Evolutionary conservation across 495 filamentous ascomycete genomes (phyloP), one percentile per base, ranked within the genome.

Genomic region (Pyronema domesticum): DNA sequence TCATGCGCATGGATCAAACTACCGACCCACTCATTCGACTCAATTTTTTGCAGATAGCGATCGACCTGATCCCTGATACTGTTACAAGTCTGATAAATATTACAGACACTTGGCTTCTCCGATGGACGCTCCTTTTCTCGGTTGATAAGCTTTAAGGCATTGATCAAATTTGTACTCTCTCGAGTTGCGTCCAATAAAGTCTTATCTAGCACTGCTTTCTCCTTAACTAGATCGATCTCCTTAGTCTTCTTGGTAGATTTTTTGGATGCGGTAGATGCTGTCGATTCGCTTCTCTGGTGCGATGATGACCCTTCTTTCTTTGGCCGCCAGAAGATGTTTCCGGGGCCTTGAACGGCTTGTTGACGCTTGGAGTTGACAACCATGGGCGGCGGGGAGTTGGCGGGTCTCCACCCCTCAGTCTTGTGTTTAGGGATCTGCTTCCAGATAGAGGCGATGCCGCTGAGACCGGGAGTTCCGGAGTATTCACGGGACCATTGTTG

Each of bases 61-160:
- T 95, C 65, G 23, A 99, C 82, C 59, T 83, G 83, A 58, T 85
- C 77, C 11, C 91, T 76, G 14, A 95, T 76, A 14, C 75, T 70
- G 63, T 94, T 95, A 73, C 91, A 95, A 7, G 68, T 74, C 57
- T 96, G 86, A 55, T 95, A 95, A 7, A 82, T 77, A 51, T 79
- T 71, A 23, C 86, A 73, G 4, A 85, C 82, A 57, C 83, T 76
- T 10, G 73, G 67, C 61, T 95, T 89, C 58, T 93, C 85, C 37
- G 85, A 91, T 23, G 95, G 87, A 3, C 84, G 81, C 63, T 91
- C 79, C 36, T 74, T 79, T 67, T 96, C 93, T 37, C 93, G 79
- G 64, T 96, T 95, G 65, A 95, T 86, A 42, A 83, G 79, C 58
- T 88, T 87, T 13, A 99, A 73, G 15, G 82, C 80, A 68, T 99